Evolutionary conservation across 2,329 filamentous ascomycete genomes (phyloP).

Genomic region (Dothiorella sarmentorum): DNA sequence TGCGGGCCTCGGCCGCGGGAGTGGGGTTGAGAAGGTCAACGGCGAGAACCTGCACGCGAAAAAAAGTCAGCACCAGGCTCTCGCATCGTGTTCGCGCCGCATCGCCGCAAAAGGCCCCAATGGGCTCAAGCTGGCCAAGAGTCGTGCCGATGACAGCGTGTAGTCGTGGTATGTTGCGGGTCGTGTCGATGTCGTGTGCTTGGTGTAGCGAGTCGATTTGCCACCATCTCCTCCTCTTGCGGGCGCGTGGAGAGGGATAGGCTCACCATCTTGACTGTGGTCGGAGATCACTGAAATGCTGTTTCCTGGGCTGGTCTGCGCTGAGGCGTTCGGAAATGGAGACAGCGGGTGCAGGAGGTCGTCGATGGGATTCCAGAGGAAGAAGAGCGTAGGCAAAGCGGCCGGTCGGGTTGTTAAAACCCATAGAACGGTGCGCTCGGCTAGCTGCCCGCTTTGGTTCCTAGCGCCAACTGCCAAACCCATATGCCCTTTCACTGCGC

Average conservation of each 20-base stretch:
- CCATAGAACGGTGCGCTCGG: neutral
- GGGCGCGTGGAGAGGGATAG: slow-evolving; percentile 20
- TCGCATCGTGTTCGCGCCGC: slow-evolving; percentile 6
- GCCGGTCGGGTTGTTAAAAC: slow-evolving; percentile 5
- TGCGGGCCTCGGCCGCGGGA: slow-evolving; percentile 95
- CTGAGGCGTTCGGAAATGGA: slow-evolving; percentile 35
- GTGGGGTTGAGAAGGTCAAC: slow-evolving; percentile 99
- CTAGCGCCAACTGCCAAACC: neutral
- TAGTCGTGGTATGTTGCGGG: slow-evolving; percentile 17
- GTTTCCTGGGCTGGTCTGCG: slow-evolving; percentile 28
- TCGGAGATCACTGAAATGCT: slow-evolving; percentile 29
- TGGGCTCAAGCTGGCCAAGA: neutral
- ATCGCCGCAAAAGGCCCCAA: slow-evolving; percentile 17
- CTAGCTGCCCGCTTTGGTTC: neutral
- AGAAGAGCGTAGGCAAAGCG: slow-evolving; percentile 6
- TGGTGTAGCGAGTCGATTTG: slow-evolving; percentile 21
- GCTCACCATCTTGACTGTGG: slow-evolving; percentile 42
- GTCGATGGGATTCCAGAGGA: slow-evolving; percentile 22
- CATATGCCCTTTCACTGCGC: too few species aligned
- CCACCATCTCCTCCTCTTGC: slow-evolving; percentile 15
- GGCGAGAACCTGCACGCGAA: slow-evolving; percentile 86
- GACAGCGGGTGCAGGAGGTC: slow-evolving; percentile 34
- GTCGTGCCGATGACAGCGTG: slow-evolving; percentile 10
- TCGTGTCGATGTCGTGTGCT: slow-evolving; percentile 32
- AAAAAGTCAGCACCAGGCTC: slow-evolving; percentile 21